Base-by-base conservation (phyloP, 108 stramenopile species). In the Cylindrotheca closterium region DNA sequence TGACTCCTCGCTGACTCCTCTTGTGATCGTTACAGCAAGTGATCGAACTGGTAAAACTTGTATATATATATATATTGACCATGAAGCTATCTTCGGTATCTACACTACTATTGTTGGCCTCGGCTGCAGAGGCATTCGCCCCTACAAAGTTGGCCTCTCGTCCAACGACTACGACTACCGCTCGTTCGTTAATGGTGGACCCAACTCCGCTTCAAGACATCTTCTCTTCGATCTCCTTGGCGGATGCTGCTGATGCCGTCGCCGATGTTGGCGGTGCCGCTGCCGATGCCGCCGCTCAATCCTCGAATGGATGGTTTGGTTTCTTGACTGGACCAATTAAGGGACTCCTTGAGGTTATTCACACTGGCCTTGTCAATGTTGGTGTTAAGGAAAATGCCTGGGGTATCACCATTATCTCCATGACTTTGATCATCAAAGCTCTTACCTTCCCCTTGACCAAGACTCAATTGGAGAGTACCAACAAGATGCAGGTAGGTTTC, bases 381-480 rank as follows among this genome's bases (percentile, higher is more conserved):
- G 96, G 96, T 18, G 23, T 96, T 54, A 77, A 63, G 54, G 66
- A 53, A 24, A 77, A 96, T 60, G 65, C 94, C 4, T 96, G 96
- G 89, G 97, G 97, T 47, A 51, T 95, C 23, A 79, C 91, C 72
- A 98, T 98, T 68, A 82, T 98, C 68, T 70, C 58, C 57, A 81
- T 98, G 87, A 98, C 97, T 0, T 30, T 96, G 4, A 29, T 94
- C 0, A 90, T 98, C 52, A 98, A 98, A 79, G 67, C 75, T 17
- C 21, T 94, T 47, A 98, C 96, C 4, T 96, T 85, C 60, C 97
- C 97, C 4, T 70, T 98, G 31, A 96, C 90, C 33, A 91, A 93
- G 78, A 63, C 71, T 52, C 97, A 98, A 75, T 60, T 98, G 47
- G 89, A 94, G 60, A 89, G 84, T 52, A 97, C 96, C 7, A 91